These are phyloP conservation scores for Termitomyces sp. DNA, from an alignment of 768 basidiomycete species.

Conservation along the genomic window DNA sequence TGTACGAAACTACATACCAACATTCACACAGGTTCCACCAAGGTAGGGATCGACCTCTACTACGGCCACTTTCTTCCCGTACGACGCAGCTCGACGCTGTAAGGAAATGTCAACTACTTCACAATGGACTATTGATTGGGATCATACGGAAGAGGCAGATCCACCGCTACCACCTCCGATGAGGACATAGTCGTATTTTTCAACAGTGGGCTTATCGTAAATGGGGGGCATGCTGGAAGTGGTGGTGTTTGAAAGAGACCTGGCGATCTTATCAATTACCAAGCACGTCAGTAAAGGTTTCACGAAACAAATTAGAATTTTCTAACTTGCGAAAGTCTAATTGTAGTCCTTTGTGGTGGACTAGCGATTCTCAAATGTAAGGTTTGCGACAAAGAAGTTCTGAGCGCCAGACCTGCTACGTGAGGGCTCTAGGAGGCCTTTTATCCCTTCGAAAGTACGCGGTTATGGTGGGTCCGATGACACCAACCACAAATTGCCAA, in stretches of 20 bases:
- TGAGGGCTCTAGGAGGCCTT: constrained; percentile 22
- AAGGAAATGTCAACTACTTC: constrained; percentile 1
- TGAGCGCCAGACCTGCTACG: constrained; percentile 28
- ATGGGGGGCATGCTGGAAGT: constrained; percentile 69
- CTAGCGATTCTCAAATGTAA: constrained; percentile 11
- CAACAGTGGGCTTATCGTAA: constrained; percentile 53
- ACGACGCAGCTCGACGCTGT: constrained; percentile 86
- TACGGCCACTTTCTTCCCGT: constrained; percentile 92
- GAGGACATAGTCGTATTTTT: constrained; percentile 81
- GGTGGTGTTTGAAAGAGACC: constrained; percentile 40
- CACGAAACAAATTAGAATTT: constrained; percentile 1
- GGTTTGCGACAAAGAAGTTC: constrained; percentile 16
- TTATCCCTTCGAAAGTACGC: constrained; percentile 16
- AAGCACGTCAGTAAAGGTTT: constrained; percentile 18
- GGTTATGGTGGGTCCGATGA: constrained; percentile 9
- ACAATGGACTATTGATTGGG: not conserved
- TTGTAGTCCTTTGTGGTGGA: constrained; percentile 16
- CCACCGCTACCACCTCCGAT: constrained; percentile 96
- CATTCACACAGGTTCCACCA: constrained; percentile 98
- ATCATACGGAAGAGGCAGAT: constrained; percentile 77
- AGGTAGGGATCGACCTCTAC: constrained; percentile 74
- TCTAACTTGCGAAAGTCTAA: constrained; percentile 20
- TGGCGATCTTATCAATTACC: constrained; percentile 38
- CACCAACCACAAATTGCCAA: not conserved
- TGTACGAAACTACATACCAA: constrained; percentile 58